Percentiles rank a stretch among this genome's conserved stretches.
phyloP scores from a whole-genome alignment of 306 rosid species.

The Dryas octopetala region DNA sequence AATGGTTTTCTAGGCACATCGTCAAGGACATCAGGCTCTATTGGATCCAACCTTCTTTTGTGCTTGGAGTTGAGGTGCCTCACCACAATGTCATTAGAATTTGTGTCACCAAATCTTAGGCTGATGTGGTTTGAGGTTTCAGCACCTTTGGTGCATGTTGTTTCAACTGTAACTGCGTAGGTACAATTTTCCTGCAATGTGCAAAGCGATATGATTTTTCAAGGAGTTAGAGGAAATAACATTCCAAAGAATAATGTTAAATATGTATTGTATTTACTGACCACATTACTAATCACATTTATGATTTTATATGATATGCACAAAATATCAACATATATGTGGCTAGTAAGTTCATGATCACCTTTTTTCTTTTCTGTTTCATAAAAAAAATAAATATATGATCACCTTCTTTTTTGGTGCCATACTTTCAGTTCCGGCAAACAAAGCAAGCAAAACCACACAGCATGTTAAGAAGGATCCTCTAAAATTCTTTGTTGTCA shows the following conservation, averaged over 20 bases:
- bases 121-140: slow-evolving; percentile 65
- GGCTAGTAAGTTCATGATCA: background rate
- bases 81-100: slow-evolving; percentile 59
- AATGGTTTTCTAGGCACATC: slow-evolving; percentile 71
- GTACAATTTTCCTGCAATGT: slow-evolving; percentile 55
- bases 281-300: no score
- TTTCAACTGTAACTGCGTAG: slow-evolving; percentile 60
- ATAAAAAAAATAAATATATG: no score
- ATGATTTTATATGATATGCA: no score
- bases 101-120: slow-evolving; percentile 76
- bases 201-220: background rate
- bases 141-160: slow-evolving; percentile 77
- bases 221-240: background rate
- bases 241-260: no score
- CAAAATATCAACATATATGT: no score
- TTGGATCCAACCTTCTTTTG: slow-evolving; percentile 50
- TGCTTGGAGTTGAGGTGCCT: slow-evolving; percentile 59
- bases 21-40: slow-evolving; percentile 57
- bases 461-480: slow-evolving; percentile 24
- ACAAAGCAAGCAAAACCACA: slow-evolving; percentile 35
- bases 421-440: slow-evolving; percentile 38
- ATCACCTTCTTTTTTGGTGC: slow-evolving; percentile 45
- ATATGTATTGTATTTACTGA: no score
- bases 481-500: slow-evolving; percentile 21
- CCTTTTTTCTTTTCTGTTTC: no score